phyloP scores from a whole-genome alignment of 768 basidiomycete genomes.

The Collybia mongolica region DNA sequence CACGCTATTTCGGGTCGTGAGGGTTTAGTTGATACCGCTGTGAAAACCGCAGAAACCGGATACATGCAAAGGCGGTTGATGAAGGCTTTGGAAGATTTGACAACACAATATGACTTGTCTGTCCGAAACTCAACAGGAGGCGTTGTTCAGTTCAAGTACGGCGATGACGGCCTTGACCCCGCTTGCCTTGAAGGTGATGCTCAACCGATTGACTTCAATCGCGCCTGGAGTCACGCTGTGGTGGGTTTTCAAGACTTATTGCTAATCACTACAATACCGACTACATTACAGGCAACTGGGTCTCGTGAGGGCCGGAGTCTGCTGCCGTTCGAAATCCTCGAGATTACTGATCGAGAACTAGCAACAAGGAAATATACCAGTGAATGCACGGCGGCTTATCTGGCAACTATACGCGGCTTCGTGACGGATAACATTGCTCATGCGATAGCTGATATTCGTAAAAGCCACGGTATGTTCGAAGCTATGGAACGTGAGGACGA shows the following conservation, averaged over 20 bases:
- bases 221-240: slow-evolving; percentile 84
- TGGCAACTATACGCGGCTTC: slow-evolving; percentile 68
- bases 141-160: slow-evolving; percentile 95
- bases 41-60: slow-evolving; percentile 99
- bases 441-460: slow-evolving; percentile 65
- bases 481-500: slow-evolving; percentile 73
- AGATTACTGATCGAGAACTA: slow-evolving; percentile 67
- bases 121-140: slow-evolving; percentile 94
- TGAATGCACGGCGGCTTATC: slow-evolving; percentile 72
- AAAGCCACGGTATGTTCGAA: slow-evolving; percentile 78
- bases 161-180: slow-evolving; percentile 96
- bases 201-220: slow-evolving; percentile 85
- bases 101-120: slow-evolving; percentile 93
- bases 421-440: slow-evolving; percentile 64
- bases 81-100: slow-evolving; percentile 98
- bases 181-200: slow-evolving; percentile 95
- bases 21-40: slow-evolving; percentile 98
- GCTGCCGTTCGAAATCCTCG: slow-evolving; percentile 83
- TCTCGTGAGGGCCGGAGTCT: slow-evolving; percentile 61
- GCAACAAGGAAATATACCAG: slow-evolving; percentile 53
- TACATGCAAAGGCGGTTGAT: slow-evolving; percentile 99
- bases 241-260: slow-evolving; percentile 36
- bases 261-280: slow-evolving; percentile 5
- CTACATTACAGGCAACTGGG: slow-evolving; percentile 54
- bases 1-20: slow-evolving; percentile 99